These are phyloP conservation scores for Phytophthora megakarya DNA, from an alignment of 352 stramenopile species.

Conservation along the genomic window DNA sequence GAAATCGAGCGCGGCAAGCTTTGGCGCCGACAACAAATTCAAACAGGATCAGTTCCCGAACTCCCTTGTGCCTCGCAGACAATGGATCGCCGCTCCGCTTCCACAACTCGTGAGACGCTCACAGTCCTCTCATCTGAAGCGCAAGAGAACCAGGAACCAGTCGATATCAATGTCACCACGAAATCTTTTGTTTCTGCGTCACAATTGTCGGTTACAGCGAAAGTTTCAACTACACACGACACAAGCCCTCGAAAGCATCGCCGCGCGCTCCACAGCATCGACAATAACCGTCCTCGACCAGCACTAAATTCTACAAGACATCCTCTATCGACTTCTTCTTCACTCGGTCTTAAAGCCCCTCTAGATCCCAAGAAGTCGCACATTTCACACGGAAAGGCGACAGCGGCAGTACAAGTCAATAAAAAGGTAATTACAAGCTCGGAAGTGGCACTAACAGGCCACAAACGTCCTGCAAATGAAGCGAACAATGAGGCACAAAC, in stretches of 20 bases:
- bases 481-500: background rate
- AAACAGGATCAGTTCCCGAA: slow-evolving; percentile 25
- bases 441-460: background rate
- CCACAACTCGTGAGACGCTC: background rate
- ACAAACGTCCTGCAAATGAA: slow-evolving; percentile 9
- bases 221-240: slow-evolving; percentile 3
- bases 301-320: background rate
- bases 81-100: slow-evolving; percentile 29
- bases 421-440: background rate
- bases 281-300: slow-evolving; percentile 27
- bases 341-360: background rate
- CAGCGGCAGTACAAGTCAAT: background rate
- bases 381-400: background rate
- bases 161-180: background rate
- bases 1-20: slow-evolving; percentile 24
- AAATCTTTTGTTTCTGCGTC: slow-evolving; percentile 10
- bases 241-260: slow-evolving; percentile 8
- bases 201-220: slow-evolving; percentile 24
- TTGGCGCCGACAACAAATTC: too few species aligned
- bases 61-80: slow-evolving; percentile 6
- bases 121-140: slow-evolving; percentile 1
- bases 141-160: slow-evolving; percentile 46
- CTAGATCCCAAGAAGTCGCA: slow-evolving; percentile 21
- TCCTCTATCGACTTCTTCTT: background rate
- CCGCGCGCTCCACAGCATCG: slow-evolving; percentile 38